Evolutionary conservation across 2,329 filamentous ascomycete species (phyloP), one percentile per base, ranked within the genome.

Genomic region (Pseudofabraea citricarpa): DNA sequence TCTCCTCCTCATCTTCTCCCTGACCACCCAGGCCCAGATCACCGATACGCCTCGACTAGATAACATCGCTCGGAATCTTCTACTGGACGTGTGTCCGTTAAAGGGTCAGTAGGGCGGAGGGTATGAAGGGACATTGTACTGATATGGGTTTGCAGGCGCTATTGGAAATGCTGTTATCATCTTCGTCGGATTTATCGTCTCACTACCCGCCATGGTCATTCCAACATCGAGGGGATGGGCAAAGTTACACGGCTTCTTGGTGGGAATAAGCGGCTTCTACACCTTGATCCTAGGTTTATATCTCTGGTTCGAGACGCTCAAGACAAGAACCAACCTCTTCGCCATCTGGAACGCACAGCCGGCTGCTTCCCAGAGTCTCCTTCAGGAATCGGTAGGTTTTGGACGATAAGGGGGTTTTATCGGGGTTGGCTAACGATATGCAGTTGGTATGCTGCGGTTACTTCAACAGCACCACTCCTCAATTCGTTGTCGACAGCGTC

Each of bases 371-470:
- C 85, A 90, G 63, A 78, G 75, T 51, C 66, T 90, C 42, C 72
- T 93, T 60, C 86, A 93, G 64, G 74, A 77, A 54, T 72, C 76
- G 58, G 85, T 88, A 67, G 41, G 75, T 24, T 21, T 22, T n/a
- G 4, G 22, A 40, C 20, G 6, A 19, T 27, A 15, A 10, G 9
- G 13, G 16, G 19, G 19, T 36, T 21, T 22, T 26, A 20, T 33
- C 7, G 37, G 38, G n/a, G n/a, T n/a, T n/a, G n/a, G 31, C 38
- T 53, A 41, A 51, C 41, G 49, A 54, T 4, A 19, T 45, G 57
- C 57, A 89, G 81, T 90, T 91, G 62, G 62, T 79, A 55, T 93
- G 87, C 77, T 93, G 87, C 56, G 87, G 87, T 49, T 93, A 87
- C 67, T 67, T 77, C 54, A 88, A 90, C 67, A 79, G 75, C 62